Evolutionary conservation across 2,329 filamentous ascomycete genomes (phyloP).

Genomic region (Phialemoniopsis sp.): DNA sequence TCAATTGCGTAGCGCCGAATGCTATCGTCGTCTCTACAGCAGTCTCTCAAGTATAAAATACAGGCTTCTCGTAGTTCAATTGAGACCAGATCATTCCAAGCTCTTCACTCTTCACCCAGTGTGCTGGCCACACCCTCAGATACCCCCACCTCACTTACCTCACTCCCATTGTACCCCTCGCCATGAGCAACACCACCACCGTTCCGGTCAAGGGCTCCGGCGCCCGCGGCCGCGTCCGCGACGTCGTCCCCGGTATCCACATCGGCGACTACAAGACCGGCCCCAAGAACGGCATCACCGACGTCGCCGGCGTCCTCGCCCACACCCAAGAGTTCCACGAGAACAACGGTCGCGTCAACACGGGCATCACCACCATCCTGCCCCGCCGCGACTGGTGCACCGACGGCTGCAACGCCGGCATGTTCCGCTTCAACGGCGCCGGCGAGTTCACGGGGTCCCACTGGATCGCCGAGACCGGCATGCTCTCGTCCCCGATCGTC

Average conservation of each 20-base stretch:
- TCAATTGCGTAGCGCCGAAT: too few relatives aligned
- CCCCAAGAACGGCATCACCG: slow-evolving; percentile 44
- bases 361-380: slow-evolving; percentile 45
- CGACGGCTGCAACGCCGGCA: slow-evolving; percentile 39
- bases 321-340: slow-evolving; percentile 37
- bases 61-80: too few relatives aligned
- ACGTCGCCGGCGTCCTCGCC: slow-evolving; percentile 43
- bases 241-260: slow-evolving; percentile 36
- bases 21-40: too few relatives aligned
- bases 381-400: slow-evolving; percentile 39
- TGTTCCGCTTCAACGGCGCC: slow-evolving; percentile 60
- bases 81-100: too few relatives aligned
- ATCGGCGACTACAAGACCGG: slow-evolving; percentile 39
- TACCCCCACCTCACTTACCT: too few relatives aligned
- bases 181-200: slow-evolving; percentile 1
- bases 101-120: too few relatives aligned
- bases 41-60: too few relatives aligned
- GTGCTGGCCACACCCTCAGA: too few relatives aligned
- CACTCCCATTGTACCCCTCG: too few relatives aligned
- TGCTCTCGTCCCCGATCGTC: slow-evolving; percentile 54
- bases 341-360: slow-evolving; percentile 24
- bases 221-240: slow-evolving; percentile 29
- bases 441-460: slow-evolving; percentile 60
- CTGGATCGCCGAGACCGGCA: slow-evolving; percentile 58
- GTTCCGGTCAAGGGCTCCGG: slow-evolving; percentile 1